These are phyloP conservation scores for Cucurbita pepo DNA, from an alignment of 306 rosid genomes.

Conservation along the genomic window DNA sequence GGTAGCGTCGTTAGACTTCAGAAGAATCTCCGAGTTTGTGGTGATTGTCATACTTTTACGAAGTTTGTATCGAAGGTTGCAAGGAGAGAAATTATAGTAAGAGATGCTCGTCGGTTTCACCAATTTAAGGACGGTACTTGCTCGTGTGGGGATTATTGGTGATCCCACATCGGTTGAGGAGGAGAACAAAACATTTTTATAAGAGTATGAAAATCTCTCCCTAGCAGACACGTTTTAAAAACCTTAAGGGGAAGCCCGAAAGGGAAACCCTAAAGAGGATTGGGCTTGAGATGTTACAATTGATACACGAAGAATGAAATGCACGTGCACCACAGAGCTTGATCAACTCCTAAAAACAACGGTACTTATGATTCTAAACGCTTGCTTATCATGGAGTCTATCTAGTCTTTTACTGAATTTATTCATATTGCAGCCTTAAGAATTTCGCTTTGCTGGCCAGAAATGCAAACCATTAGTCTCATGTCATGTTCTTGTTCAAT, in stretches of 20 bases:
- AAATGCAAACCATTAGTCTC: no score
- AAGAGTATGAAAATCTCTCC: no score
- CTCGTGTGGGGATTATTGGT: constrained; percentile 34
- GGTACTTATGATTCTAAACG: background rate
- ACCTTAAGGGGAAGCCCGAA: no score
- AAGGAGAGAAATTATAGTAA: constrained; percentile 23
- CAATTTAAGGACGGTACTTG: constrained; percentile 28
- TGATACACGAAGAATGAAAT: background rate
- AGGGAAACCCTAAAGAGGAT: no score
- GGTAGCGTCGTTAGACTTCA: constrained; percentile 16
- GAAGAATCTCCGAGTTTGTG: constrained; percentile 33
- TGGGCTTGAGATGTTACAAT: background rate
- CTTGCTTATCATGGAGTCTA: background rate
- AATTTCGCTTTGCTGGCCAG: background rate
- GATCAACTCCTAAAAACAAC: background rate
- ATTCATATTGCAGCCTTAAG: background rate
- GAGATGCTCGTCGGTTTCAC: constrained; percentile 30
- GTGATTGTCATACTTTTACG: constrained; percentile 25
- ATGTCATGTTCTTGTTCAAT: no score
- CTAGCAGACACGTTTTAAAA: no score
- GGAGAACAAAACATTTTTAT: no score
- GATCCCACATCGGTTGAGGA: background rate
- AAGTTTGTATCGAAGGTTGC: constrained; percentile 24
- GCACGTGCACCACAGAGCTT: background rate
- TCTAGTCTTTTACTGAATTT: background rate